phyloP scores from a whole-genome alignment of 1,284 basidiomycete genomes.

The Pseudozyma thailandica region DNA sequence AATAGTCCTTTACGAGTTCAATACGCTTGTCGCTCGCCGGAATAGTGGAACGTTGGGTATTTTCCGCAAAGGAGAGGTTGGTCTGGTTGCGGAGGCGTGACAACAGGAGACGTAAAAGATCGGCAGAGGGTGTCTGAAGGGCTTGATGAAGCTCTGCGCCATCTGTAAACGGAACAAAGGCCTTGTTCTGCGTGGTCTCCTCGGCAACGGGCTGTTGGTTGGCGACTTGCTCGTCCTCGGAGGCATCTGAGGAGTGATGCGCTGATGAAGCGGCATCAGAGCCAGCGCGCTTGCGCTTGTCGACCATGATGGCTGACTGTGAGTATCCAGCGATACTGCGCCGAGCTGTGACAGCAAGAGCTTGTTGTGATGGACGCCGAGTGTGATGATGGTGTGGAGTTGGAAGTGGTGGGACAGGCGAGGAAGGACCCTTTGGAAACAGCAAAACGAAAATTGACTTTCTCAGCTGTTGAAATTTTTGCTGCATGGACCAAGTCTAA shows the following conservation, averaged over 20 bases:
- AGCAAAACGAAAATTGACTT: background rate
- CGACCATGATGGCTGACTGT: constrained; percentile 20
- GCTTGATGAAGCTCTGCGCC: constrained; percentile 35
- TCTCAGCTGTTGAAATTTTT: constrained; percentile 14
- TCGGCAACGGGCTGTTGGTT: constrained; percentile 3
- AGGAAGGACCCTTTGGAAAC: constrained; percentile 6
- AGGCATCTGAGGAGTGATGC: constrained; percentile 20
- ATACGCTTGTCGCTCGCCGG: constrained; percentile 43
- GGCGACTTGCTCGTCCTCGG: constrained; percentile 19
- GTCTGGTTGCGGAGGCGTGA: constrained; percentile 41
- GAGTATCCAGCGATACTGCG: background rate
- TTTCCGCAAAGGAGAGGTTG: constrained; percentile 36
- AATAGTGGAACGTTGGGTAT: constrained; percentile 35
- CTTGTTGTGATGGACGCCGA: constrained; percentile 3
- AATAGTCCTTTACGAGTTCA: constrained; percentile 41
- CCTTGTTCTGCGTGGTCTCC: constrained; percentile 13
- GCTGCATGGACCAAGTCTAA: constrained; percentile 8
- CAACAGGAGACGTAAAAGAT: constrained; percentile 34
- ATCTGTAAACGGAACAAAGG: constrained; percentile 21
- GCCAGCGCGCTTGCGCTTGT: constrained; percentile 37
- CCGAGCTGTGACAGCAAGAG: constrained; percentile 2
- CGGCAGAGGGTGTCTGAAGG: constrained; percentile 45
- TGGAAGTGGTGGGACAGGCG: background rate
- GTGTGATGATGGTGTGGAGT: background rate
- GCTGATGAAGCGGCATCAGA: constrained; percentile 31